Conservation (phyloP, 1,284 basidiomycete species). For the Microstroma glucosiphilum region DNA sequence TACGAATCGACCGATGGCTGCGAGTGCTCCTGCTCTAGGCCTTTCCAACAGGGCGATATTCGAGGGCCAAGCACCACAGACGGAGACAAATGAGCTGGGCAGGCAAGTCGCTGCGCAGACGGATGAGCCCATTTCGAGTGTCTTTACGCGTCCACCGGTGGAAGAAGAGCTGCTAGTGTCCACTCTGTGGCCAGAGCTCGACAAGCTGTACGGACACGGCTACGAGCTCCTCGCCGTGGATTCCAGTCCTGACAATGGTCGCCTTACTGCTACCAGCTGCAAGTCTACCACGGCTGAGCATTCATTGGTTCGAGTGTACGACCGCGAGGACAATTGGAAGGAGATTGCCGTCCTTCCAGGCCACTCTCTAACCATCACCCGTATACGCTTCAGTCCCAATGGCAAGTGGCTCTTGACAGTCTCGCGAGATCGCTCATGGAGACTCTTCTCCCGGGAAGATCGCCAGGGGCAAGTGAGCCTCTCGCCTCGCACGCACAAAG, state of each 20-base stretch:
- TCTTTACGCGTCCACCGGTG: constrained; percentile 51
- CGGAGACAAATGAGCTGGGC: constrained; percentile 8
- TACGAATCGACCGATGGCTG: constrained; percentile 25
- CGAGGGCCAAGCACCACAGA: constrained; percentile 7
- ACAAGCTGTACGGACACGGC: constrained; percentile 95
- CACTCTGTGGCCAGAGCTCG: constrained; percentile 91
- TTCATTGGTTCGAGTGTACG: constrained; percentile 78
- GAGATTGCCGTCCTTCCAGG: constrained; percentile 67
- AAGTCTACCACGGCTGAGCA: constrained; percentile 80
- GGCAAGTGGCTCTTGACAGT: constrained; percentile 73
- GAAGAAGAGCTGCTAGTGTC: constrained; percentile 65
- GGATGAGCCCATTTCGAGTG: background rate
- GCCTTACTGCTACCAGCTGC: constrained; percentile 82
- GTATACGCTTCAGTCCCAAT: constrained; percentile 79
- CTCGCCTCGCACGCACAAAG: background rate
- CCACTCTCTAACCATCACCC: constrained; percentile 82
- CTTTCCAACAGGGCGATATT: constrained; percentile 46
- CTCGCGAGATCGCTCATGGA: constrained; percentile 87
- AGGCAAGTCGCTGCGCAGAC: background rate
- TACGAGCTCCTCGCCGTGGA: constrained; percentile 84
- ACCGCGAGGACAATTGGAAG: constrained; percentile 61
- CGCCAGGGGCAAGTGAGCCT: constrained; percentile 16
- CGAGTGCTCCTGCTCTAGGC: constrained; percentile 43
- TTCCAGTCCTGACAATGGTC: constrained; percentile 80
- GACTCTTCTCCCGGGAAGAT: constrained; percentile 61